Evolutionary conservation across 345 rosid genomes (phyloP).

Genomic region (Eutrema yunnanense): DNA sequence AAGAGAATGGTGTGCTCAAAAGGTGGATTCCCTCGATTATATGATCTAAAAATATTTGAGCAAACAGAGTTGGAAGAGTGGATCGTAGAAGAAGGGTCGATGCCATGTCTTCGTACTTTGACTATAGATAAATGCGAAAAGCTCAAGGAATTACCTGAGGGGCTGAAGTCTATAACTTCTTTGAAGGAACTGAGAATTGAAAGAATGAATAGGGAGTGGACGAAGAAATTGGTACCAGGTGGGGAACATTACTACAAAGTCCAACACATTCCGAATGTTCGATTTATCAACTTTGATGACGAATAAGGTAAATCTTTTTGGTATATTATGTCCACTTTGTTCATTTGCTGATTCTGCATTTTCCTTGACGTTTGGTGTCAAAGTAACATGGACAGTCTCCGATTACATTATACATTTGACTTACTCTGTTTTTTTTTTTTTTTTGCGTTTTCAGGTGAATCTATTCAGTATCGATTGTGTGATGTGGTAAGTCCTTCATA

Average conservation of each 20-base stretch:
- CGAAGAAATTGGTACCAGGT: not conserved
- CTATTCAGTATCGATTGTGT: too few relatives aligned
- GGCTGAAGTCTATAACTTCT: not conserved
- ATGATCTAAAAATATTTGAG: not conserved
- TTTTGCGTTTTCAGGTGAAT: too few relatives aligned
- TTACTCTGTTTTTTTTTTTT: too few relatives aligned
- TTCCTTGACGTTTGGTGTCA: too few relatives aligned
- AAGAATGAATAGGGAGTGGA: not conserved
- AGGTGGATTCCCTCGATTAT: not conserved
- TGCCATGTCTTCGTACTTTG: not conserved
- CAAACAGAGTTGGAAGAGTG: not conserved
- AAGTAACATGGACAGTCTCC: too few relatives aligned
- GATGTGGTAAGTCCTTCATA: too few relatives aligned
- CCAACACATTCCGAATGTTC: not conserved
- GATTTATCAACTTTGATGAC: too few relatives aligned
- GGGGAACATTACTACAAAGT: not conserved
- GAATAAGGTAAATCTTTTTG: not conserved
- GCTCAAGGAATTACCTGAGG: not conserved
- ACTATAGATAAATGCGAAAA: not conserved
- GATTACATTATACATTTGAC: too few relatives aligned
- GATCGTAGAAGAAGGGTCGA: not conserved
- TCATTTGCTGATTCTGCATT: too few relatives aligned
- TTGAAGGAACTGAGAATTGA: not conserved
- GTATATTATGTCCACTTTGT: not conserved
- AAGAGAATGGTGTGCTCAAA: slow-evolving; percentile 15